phyloP scores from a whole-genome alignment of 2,329 filamentous ascomycete genomes.

The Aciculosporium take region DNA sequence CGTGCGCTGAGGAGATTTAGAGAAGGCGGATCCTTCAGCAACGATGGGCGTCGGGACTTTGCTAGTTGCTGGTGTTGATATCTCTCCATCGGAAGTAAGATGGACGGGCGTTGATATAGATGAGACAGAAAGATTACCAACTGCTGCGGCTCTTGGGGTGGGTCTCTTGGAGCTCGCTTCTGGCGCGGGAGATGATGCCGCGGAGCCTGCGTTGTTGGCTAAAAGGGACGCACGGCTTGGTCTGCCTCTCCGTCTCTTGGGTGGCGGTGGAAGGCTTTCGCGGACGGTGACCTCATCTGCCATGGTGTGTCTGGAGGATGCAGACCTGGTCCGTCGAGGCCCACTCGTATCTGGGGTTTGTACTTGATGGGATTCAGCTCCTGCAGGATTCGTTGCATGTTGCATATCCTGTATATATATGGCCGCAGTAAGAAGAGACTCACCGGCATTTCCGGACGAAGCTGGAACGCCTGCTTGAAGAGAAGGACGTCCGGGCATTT shows the following conservation, averaged over 20 bases:
- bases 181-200: conserved; percentile 5
- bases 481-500: conserved; percentile 18
- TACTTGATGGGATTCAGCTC: not conserved
- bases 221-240: conserved; percentile 9
- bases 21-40: conserved; percentile 7
- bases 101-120: conserved; percentile 18
- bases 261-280: conserved; percentile 1
- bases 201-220: conserved; percentile 7
- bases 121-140: conserved; percentile 18
- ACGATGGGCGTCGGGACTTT: conserved; percentile 21
- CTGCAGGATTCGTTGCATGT: too few species aligned
- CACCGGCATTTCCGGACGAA: not conserved
- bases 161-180: not conserved
- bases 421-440: not conserved
- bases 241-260: conserved; percentile 13
- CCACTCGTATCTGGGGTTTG: not conserved
- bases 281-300: not conserved
- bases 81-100: conserved; percentile 17
- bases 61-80: conserved; percentile 24
- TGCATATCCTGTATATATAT: too few species aligned
- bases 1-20: not conserved
- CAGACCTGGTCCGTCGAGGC: conserved; percentile 2
- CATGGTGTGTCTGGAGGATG: not conserved
- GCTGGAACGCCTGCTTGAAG: conserved; percentile 3
- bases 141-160: conserved; percentile 8